Evolutionary conservation across 306 rosid species (phyloP).

Genomic region (Senna siamea): DNA sequence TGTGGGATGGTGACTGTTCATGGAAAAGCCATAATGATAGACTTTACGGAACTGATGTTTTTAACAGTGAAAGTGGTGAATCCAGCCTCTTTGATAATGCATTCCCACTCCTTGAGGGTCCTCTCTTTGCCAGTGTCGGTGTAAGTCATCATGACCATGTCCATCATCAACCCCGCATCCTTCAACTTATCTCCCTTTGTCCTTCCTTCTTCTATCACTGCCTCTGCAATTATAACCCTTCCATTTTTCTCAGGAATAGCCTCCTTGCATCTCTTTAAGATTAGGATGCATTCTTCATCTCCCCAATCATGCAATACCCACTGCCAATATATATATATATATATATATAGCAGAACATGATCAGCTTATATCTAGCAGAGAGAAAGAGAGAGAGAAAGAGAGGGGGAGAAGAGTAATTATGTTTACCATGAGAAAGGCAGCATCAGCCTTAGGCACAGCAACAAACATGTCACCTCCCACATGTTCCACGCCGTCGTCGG

Average conservation of each 20-base stretch:
- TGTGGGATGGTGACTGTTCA: no score
- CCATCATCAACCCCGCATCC: slow-evolving; percentile 59
- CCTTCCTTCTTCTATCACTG: neutral
- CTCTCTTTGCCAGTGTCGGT: slow-evolving; percentile 64
- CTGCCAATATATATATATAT: slow-evolving; percentile 34
- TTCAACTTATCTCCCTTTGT: slow-evolving; percentile 9
- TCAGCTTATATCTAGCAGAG: no score
- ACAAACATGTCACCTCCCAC: slow-evolving; percentile 73
- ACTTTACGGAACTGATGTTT: slow-evolving; percentile 46
- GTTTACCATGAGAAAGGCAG: slow-evolving; percentile 62
- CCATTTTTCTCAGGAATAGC: slow-evolving; percentile 56
- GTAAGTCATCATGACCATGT: slow-evolving; percentile 69
- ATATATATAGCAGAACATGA: no score
- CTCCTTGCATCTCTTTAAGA: slow-evolving; percentile 57
- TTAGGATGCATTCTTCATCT: slow-evolving; percentile 61
- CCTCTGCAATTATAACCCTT: slow-evolving; percentile 53
- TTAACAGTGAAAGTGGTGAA: slow-evolving; percentile 46
- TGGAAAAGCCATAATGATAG: slow-evolving; percentile 35
- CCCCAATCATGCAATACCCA: slow-evolving; percentile 69
- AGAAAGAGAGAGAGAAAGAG: no score
- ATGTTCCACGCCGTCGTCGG: slow-evolving; percentile 38
- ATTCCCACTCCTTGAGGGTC: slow-evolving; percentile 58
- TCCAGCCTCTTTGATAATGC: slow-evolving; percentile 58
- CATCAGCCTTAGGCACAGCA: slow-evolving; percentile 72
- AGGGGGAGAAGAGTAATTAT: no score